Evolutionary conservation across 495 filamentous ascomycete genomes (phyloP).

Genomic region (Neurospora sp.): DNA sequence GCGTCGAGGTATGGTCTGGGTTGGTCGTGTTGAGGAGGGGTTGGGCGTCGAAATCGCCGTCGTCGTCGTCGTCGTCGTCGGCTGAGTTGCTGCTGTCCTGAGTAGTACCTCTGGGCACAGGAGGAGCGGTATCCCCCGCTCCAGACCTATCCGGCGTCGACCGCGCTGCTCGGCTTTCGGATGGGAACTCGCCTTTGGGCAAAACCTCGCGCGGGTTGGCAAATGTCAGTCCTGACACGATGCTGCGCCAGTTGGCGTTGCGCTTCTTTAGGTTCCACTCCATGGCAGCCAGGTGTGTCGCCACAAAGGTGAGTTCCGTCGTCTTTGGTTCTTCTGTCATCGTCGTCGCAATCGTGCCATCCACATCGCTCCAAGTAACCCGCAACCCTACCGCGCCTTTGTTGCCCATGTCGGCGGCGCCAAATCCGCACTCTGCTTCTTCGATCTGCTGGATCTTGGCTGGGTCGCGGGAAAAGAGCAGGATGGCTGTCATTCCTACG

Average conservation of each 20-base stretch:
- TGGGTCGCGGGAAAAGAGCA: conserved; percentile 63
- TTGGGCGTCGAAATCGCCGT: not conserved
- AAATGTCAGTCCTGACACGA: conserved; percentile 74
- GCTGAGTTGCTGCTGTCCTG: conserved; percentile 13
- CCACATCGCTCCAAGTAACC: conserved; percentile 34
- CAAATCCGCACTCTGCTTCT: conserved; percentile 69
- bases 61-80: conserved; percentile 15
- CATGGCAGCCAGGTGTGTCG: conserved; percentile 82
- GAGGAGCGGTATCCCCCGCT: conserved; percentile 7
- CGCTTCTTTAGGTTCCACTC: conserved; percentile 59
- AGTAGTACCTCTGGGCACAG: not conserved
- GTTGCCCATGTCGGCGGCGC: conserved; percentile 79
- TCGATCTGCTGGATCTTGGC: conserved; percentile 48
- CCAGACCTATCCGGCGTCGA: conserved; percentile 14
- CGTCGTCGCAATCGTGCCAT: not conserved
- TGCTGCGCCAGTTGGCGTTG: conserved; percentile 77
- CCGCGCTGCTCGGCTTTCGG: not conserved
- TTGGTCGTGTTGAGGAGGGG: not conserved
- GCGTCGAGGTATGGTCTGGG: conserved; percentile 5
- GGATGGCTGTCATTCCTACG: conserved; percentile 79
- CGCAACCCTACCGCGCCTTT: conserved; percentile 84
- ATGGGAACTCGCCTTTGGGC: conserved; percentile 9
- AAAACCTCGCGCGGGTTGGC: conserved; percentile 27
- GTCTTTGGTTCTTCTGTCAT: conserved; percentile 18
- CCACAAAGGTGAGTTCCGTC: conserved; percentile 68